Evolutionary conservation across 208 protist species (phyloP).

Genomic region (Naegleria lovaniensis): DNA sequence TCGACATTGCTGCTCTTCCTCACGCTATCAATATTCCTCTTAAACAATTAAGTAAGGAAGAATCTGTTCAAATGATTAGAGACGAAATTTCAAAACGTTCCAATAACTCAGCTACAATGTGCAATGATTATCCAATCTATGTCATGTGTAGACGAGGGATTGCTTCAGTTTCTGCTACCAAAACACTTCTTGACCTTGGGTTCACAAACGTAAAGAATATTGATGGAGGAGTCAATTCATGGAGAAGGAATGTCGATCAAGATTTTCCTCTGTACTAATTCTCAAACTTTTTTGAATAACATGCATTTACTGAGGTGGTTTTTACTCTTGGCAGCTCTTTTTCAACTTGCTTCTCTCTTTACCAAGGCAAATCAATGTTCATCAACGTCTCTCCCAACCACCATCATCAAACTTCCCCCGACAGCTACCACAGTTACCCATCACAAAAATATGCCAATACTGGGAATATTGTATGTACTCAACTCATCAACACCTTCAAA

Average conservation of each 20-base stretch:
- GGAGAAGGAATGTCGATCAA: background rate
- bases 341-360: too few relatives aligned
- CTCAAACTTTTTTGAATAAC: background rate
- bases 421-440: too few relatives aligned
- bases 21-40: slow-evolving; percentile 23
- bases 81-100: background rate
- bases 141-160: slow-evolving; percentile 27
- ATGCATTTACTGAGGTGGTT: too few relatives aligned
- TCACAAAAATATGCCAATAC: background rate
- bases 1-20: background rate
- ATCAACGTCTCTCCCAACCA: background rate
- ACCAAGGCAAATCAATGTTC: too few relatives aligned
- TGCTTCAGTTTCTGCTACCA: background rate
- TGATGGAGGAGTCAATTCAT: slow-evolving; percentile 22
- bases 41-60: background rate
- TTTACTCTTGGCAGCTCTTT: too few relatives aligned
- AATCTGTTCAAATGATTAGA: background rate
- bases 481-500: too few relatives aligned
- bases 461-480: background rate
- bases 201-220: slow-evolving; percentile 29
- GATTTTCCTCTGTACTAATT: slow-evolving; percentile 3
- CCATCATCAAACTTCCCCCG: too few relatives aligned
- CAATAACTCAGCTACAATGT: background rate
- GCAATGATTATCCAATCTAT: background rate
- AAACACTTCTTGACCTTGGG: background rate